Evolutionary conservation across 139 green algal genomes (phyloP), one percentile per base, ranked within the genome.

Genomic region (Auxenochlorella pyrenoidosa): DNA sequence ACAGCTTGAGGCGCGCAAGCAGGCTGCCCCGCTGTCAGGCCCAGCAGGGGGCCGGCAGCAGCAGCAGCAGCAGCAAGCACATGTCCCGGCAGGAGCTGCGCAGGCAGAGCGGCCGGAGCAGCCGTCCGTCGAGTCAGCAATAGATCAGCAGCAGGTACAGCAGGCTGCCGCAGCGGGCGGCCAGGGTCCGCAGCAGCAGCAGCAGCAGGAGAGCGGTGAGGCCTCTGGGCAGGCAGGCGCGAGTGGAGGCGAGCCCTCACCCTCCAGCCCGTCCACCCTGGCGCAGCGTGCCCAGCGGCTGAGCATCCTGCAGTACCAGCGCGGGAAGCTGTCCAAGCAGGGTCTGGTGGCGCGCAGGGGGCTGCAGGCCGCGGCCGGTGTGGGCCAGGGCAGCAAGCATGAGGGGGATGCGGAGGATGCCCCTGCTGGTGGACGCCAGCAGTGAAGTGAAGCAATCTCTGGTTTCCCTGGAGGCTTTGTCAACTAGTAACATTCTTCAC

Each of bases 261-360:
- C 66, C 66, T 32, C 1, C 66, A 21, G 28, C 71, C 2, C 38
- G 43, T 40, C 21, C 40, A 65, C 60, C 59, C 30, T 76, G 63
- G 80, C 80, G 32, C 63, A 86, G 82, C 82, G 82, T 58, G 82
- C 82, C 8, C 65, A 79, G 66, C 82, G 82, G 43, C 82, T 86
- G 4, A 51, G 32, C 32, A 51, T 86, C 43, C 47, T 86, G 82
- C 66, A 86, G 43, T 86, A 70, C 44, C 28, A 34, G 12, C 70
- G 66, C 43, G 82, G 82, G 1, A 78, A 79, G 82, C 82, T 86
- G 43, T 78, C 82, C 12, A 34, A 47, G 15, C 18, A 26, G 5
- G 66, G 82, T 0, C 32, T 86, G 82, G 41, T 86, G 66, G 19
- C 66, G 0, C 63, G 80, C 13, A 38, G 22, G 10, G 36, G 34